phyloP scores from a whole-genome alignment of 2,329 filamentous ascomycete genomes.

The Pseudocercospora macadamiae region DNA sequence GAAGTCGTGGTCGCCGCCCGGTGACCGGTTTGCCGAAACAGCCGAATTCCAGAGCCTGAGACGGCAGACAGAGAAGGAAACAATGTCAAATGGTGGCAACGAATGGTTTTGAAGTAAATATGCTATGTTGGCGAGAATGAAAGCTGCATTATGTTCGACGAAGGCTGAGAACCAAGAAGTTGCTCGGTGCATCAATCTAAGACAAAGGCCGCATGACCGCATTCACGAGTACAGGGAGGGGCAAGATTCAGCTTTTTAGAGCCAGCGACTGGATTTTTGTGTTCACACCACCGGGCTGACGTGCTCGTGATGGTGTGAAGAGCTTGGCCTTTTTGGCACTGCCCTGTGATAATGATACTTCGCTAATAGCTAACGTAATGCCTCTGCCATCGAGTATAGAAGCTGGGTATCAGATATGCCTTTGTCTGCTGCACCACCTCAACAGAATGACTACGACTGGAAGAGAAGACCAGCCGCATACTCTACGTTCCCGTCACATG shows the following conservation, averaged over 20 bases:
- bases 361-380: neutral
- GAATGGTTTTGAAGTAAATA: neutral
- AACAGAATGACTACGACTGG: slow-evolving; percentile 8
- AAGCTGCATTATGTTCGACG: neutral
- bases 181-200: neutral
- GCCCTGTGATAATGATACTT: neutral
- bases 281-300: neutral
- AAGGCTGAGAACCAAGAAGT: neutral
- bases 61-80: too few species aligned
- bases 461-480: slow-evolving; percentile 82
- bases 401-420: slow-evolving; percentile 11
- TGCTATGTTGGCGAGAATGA: too few species aligned
- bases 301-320: neutral
- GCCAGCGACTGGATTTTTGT: neutral
- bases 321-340: neutral
- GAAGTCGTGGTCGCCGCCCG: neutral
- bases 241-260: neutral
- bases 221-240: neutral
- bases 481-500: slow-evolving; percentile 83
- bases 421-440: neutral
- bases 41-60: too few species aligned
- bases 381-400: slow-evolving; percentile 2
- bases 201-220: neutral
- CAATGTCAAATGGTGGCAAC: neutral
- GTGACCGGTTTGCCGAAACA: neutral